Percentiles rank a stretch among this genome's conserved stretches.
These are phyloP conservation scores for Pisolithus tinctorius DNA, from an alignment of 768 basidiomycete species.

Conservation along the genomic window DNA sequence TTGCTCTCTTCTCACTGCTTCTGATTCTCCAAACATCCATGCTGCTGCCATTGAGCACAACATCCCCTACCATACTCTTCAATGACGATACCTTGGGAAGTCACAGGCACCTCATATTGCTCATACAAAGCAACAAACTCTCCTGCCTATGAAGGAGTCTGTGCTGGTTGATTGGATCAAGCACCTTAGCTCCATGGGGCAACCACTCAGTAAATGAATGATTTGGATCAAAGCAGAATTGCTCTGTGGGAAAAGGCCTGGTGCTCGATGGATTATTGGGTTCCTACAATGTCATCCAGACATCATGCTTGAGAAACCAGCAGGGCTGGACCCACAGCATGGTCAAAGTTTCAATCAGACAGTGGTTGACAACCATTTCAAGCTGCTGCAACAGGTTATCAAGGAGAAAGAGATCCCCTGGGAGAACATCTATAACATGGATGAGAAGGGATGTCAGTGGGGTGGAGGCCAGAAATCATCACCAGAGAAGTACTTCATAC, in stretches of 20 bases:
- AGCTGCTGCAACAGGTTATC: constrained; percentile 15
- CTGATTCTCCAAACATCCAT: background rate
- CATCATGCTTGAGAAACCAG: constrained; percentile 17
- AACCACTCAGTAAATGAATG: constrained; percentile 9
- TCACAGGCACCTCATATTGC: constrained; percentile 4
- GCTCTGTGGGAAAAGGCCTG: background rate
- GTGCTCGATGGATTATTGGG: constrained; percentile 9
- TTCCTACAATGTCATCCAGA: constrained; percentile 19
- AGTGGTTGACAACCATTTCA: constrained; percentile 22
- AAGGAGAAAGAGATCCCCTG: constrained; percentile 20
- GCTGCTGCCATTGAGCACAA: background rate
- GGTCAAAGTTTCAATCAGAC: constrained; percentile 28
- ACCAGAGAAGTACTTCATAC: constrained; percentile 16
- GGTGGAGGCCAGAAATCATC: constrained; percentile 20
- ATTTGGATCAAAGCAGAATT: constrained; percentile 5
- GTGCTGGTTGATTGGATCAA: constrained; percentile 15
- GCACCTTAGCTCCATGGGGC: constrained; percentile 4
- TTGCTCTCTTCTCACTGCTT: constrained; percentile 1
- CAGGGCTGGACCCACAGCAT: constrained; percentile 28
- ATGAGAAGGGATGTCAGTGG: constrained; percentile 29
- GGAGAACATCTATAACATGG: constrained; percentile 30
- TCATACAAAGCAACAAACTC: constrained; percentile 13
- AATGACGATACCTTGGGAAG: background rate
- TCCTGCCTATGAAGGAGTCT: constrained; percentile 9
- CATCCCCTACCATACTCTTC: background rate